Base-by-base conservation (phyloP, 352 stramenopile genomes). In the Pythium phragmitis region DNA sequence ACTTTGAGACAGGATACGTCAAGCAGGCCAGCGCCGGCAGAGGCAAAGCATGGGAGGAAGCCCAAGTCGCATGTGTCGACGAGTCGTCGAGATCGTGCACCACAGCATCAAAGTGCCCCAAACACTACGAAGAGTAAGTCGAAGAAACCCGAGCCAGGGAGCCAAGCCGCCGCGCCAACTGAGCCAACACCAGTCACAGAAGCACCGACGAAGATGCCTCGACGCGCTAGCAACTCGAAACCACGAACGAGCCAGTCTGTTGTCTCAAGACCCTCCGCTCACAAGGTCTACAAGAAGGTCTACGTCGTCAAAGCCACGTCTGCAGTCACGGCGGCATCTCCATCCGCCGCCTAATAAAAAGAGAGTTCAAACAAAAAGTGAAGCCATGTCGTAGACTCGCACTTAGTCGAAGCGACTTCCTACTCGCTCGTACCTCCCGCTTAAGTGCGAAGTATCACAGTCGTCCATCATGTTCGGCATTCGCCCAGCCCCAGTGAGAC, bases 241-340 rank as follows among this genome's bases (percentile, higher is more conserved):
- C 14, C n/a, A 17, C 28, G 8, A n/a, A 11, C 19, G 36, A 14
- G 34, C 43, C 62, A 68, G 45, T 33, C 42, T 0, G 9, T 47
- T 23, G 9, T 34, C 7, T 36, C 51, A 3, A 68, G 26, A 13
- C 4, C 34, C 1, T 58, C 58, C 2, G 11, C 43, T 14, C 47
- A 67, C 7, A 72, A 72, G 54, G 56, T 45, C 28, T 70, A 57
- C 59, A 75, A 71, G 49, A 57, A 72, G 45, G 62, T 77, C 17
- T 77, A 77, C 70, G 63, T 77, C 23, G 67, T 65, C 7, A 77
- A 77, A 52, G 46, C 33, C 16, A 49, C 50, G 4, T 37, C 43
- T 26, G 45, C 67, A 2, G n/a, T 43, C 7, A 34, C 58, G 16
- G 53, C 36, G 12, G 60, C 54, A 6, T 56, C 68, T 14, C 49